phyloP scores from a whole-genome alignment of 1,284 basidiomycete species.

The Moesziomyces parantarcticus region DNA sequence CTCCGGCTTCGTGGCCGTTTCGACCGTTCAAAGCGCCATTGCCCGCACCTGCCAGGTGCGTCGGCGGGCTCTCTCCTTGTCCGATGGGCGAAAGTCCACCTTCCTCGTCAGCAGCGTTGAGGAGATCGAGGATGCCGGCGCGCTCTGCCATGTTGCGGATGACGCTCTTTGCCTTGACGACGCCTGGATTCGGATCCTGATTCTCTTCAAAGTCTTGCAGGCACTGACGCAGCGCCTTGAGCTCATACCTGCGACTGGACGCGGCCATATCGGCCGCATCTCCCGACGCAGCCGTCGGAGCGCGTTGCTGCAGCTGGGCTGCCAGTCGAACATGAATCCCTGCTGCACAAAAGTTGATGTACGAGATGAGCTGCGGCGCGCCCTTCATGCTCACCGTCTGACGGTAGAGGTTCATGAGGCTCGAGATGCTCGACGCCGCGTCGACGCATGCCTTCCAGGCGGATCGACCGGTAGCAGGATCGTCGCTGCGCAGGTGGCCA shows the following conservation, averaged over 20 bases:
- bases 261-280: conserved; percentile 7
- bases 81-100: conserved; percentile 8
- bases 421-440: conserved; percentile 58
- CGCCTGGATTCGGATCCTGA: conserved; percentile 25
- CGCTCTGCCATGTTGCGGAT: conserved; percentile 29
- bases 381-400: conserved; percentile 60
- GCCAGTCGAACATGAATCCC: conserved; percentile 64
- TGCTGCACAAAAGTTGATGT: conserved; percentile 63
- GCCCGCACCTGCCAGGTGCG: background rate
- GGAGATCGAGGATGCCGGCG: conserved; percentile 12
- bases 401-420: conserved; percentile 49
- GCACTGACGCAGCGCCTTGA: conserved; percentile 21
- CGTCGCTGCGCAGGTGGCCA: conserved; percentile 32
- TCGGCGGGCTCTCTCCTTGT: background rate
- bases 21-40: no score
- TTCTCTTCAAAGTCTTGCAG: conserved; percentile 30
- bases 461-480: conserved; percentile 29
- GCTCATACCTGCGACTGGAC: conserved; percentile 16
- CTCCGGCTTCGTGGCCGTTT: background rate
- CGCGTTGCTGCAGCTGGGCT: conserved; percentile 42
- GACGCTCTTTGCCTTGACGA: conserved; percentile 21
- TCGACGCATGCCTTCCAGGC: conserved; percentile 60
- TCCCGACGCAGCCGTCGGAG: background rate
- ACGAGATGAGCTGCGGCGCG: conserved; percentile 65
- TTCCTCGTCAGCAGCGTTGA: background rate